Conservation (phyloP, 352 stramenopile species). For the Pythium aquatile region DNA sequence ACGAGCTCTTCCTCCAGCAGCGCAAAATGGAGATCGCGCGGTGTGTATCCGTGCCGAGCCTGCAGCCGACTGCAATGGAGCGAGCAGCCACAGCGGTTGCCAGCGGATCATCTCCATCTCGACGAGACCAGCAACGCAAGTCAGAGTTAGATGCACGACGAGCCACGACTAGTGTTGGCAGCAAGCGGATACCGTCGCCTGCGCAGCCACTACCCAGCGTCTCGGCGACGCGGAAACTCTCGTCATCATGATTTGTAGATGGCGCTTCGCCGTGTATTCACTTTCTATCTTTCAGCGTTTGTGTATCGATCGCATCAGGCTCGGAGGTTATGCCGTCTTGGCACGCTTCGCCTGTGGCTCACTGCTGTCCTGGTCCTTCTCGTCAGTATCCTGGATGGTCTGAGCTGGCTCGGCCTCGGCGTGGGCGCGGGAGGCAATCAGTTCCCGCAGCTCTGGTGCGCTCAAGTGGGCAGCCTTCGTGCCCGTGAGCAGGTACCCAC, state of each 20-base stretch:
- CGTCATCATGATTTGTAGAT: not conserved
- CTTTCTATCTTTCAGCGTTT: not conserved
- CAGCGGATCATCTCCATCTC: slow-evolving; percentile 7
- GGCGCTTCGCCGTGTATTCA: slow-evolving; percentile 5
- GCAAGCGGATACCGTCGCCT: slow-evolving; percentile 8
- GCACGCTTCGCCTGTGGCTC: slow-evolving; percentile 20
- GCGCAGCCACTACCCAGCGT: slow-evolving; percentile 14
- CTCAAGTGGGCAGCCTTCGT: slow-evolving; percentile 77
- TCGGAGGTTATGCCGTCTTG: slow-evolving; percentile 12
- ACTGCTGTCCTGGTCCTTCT: slow-evolving; percentile 4
- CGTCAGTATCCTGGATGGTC: not conserved
- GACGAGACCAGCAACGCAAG: slow-evolving; percentile 11
- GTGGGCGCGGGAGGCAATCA: slow-evolving; percentile 20
- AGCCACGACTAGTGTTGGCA: slow-evolving; percentile 19
- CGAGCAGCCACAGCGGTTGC: slow-evolving; percentile 28
- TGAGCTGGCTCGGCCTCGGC: slow-evolving; percentile 15
- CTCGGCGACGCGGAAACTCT: not conserved
- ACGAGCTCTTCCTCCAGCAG: slow-evolving; percentile 24
- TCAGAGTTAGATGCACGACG: slow-evolving; percentile 11
- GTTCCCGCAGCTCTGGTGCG: slow-evolving; percentile 21
- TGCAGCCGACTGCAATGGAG: slow-evolving; percentile 62
- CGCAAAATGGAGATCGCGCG: slow-evolving; percentile 41
- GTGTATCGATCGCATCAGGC: not conserved
- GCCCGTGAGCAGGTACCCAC: slow-evolving; percentile 93
- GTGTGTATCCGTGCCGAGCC: slow-evolving; percentile 54